Evolutionary conservation across 148 eudicot genomes (phyloP).

Genomic region (Camellia lanceoleosa): DNA sequence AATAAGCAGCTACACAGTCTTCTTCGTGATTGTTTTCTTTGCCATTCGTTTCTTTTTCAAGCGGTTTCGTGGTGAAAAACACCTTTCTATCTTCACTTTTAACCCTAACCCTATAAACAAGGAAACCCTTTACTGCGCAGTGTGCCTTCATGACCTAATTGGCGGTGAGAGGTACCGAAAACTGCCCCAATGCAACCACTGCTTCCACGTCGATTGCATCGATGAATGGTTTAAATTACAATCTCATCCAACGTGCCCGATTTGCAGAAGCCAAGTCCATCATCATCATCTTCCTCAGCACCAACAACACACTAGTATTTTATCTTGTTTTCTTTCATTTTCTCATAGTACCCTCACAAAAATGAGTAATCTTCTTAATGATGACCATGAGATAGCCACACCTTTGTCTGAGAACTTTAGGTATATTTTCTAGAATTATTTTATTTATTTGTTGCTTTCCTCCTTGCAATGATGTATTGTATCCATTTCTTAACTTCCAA

Average conservation of each 20-base stretch:
- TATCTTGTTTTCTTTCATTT: neutral
- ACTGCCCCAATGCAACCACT: slow-evolving; percentile 19
- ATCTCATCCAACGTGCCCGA: slow-evolving; percentile 10
- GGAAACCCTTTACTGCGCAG: slow-evolving; percentile 11
- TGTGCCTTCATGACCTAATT: slow-evolving; percentile 9
- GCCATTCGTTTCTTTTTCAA: neutral
- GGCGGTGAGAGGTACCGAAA: neutral
- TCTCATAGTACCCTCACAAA: neutral
- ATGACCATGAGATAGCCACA: neutral
- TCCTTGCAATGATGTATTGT: too few relatives aligned
- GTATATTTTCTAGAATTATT: neutral
- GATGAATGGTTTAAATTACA: slow-evolving; percentile 14
- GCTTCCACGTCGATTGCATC: slow-evolving; percentile 19
- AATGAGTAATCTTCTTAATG: neutral
- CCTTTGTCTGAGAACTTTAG: neutral
- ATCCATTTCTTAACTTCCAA: too few relatives aligned
- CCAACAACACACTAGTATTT: neutral
- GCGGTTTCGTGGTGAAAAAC: neutral
- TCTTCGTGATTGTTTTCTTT: neutral
- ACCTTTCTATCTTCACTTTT: neutral
- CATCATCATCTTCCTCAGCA: neutral
- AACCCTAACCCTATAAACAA: neutral
- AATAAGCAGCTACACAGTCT: neutral
- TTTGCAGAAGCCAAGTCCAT: slow-evolving; percentile 8
- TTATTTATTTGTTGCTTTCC: too few relatives aligned